These are phyloP conservation scores for Xylariomycetidae sp. DNA, from an alignment of 2,329 filamentous ascomycete species.

Conservation along the genomic window DNA sequence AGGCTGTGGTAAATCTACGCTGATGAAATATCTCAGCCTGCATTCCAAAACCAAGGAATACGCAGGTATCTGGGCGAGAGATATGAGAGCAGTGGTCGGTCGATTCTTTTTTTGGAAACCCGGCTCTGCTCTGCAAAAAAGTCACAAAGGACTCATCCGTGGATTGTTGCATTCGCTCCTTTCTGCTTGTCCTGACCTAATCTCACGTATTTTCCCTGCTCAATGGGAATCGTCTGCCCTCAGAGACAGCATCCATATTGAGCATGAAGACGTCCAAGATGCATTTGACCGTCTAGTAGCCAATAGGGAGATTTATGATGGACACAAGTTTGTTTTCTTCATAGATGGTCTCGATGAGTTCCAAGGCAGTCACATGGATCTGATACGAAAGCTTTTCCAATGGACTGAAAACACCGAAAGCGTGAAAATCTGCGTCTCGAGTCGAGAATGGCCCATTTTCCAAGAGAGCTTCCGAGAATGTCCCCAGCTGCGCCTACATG, in stretches of 20 bases:
- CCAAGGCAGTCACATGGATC: slow-evolving; percentile 9
- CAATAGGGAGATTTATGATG: not conserved
- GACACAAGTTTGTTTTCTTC: slow-evolving; percentile 11
- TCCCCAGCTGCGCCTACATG: slow-evolving; percentile 12
- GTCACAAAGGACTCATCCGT: slow-evolving; percentile 12
- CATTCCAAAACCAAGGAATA: slow-evolving; percentile 2
- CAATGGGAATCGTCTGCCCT: slow-evolving; percentile 7
- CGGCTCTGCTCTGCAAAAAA: slow-evolving; percentile 14
- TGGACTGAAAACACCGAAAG: slow-evolving; percentile 8
- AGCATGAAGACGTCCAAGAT: slow-evolving; percentile 7
- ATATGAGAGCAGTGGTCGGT: slow-evolving; percentile 3
- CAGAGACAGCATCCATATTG: slow-evolving; percentile 3
- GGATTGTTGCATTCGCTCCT: slow-evolving; percentile 12
- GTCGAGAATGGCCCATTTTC: slow-evolving; percentile 15
- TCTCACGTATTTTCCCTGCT: slow-evolving; percentile 8
- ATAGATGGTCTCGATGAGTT: slow-evolving; percentile 18
- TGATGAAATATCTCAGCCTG: slow-evolving; percentile 15
- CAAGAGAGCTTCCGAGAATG: slow-evolving; percentile 6
- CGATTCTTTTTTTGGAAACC: slow-evolving; percentile 18
- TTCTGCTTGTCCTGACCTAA: slow-evolving; percentile 6
- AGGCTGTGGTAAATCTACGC: slow-evolving; percentile 17
- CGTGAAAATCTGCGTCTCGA: slow-evolving; percentile 15
- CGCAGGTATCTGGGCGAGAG: slow-evolving; percentile 8
- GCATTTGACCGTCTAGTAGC: slow-evolving; percentile 6
- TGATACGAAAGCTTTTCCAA: slow-evolving; percentile 8